These are phyloP conservation scores for Clarireedia paspali DNA, from an alignment of 2,329 filamentous ascomycete species.

Conservation along the genomic window DNA sequence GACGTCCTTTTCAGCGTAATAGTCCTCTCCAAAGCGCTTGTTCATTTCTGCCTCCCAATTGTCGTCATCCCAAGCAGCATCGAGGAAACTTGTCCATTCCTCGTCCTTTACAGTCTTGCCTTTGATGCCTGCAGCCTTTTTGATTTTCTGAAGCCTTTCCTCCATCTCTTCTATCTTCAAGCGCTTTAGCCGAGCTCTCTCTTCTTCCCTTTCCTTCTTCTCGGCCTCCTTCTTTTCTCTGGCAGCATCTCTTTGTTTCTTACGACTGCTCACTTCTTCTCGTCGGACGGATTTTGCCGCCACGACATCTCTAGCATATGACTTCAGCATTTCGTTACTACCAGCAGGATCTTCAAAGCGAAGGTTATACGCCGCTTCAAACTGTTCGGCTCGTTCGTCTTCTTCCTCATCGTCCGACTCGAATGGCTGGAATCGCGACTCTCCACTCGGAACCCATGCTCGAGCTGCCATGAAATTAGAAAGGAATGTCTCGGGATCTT, in stretches of 20 bases:
- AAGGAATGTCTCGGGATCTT: constrained; percentile 86
- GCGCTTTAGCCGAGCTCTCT: constrained; percentile 76
- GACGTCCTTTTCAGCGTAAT: constrained; percentile 67
- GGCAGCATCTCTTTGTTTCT: constrained; percentile 72
- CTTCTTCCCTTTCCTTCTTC: constrained; percentile 67
- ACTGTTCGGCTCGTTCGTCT: constrained; percentile 69
- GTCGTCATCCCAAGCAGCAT: constrained; percentile 81
- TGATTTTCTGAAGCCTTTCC: constrained; percentile 78
- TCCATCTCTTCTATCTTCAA: constrained; percentile 89
- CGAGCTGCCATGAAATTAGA: constrained; percentile 91
- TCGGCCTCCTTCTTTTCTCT: constrained; percentile 70
- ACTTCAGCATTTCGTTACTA: constrained; percentile 79
- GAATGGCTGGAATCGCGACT: constrained; percentile 67
- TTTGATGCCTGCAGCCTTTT: constrained; percentile 74
- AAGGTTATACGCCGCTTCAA: constrained; percentile 90
- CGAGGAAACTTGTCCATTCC: constrained; percentile 77
- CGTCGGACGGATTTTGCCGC: constrained; percentile 77
- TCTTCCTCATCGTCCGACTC: constrained; percentile 80
- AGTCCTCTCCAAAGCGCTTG: constrained; percentile 79
- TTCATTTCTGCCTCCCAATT: constrained; percentile 89
- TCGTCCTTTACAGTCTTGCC: constrained; percentile 62
- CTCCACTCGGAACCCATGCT: constrained; percentile 72
- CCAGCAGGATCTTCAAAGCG: constrained; percentile 89
- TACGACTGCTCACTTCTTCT: constrained; percentile 69
- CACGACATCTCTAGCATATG: constrained; percentile 81